Base-by-base conservation (phyloP, 495 filamentous ascomycete species). In the Hypoxylon cercidicola region DNA sequence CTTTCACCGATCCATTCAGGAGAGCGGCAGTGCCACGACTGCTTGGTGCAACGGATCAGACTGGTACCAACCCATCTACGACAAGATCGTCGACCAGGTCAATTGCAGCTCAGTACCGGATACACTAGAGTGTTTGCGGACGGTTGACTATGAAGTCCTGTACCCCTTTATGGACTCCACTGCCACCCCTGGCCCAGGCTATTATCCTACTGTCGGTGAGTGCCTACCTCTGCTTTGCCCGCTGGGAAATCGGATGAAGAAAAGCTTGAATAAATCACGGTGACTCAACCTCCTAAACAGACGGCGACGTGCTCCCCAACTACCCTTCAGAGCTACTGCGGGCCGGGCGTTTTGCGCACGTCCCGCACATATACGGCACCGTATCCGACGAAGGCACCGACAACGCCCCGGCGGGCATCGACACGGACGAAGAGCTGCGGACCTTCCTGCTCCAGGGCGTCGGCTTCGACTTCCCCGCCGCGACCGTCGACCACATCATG, bases 301-400 rank as follows among this genome's bases (percentile, higher is more conserved):
- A 87, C 55, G 78, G 80, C 39, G 82, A 85, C 55, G 74, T 86
- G 47, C 73, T 86, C 25, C 67, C 76, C 3, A 61, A 70, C 0
- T 77, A 68, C 28, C 70, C 74, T 23, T 71, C 74, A 13, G 60
- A 59, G 10, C 65, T 72, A 16, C 50, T 77, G 0, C 48, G 55
- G 9, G 20, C 62, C 0, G 78, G 78, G 4, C 69, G 68, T 3
- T 87, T 86, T 67, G 85, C 87, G 15, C 74, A 78, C 8, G 79
- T 90, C 0, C 84, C 84, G 2, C 78, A 88, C 62, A 81, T 90
- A 40, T 70, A 80, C 41, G 87, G 87, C 12, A 84, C 87, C 25
- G 86, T 82, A 49, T 76, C 84, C 34, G 87, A 90, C 70, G 87
- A 90, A 47, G 87, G 87, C 4, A 87, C 84, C 1, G 78, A 86